Evolutionary conservation across 2,329 filamentous ascomycete genomes (phyloP).

Genomic region (Septoria petroselini): DNA sequence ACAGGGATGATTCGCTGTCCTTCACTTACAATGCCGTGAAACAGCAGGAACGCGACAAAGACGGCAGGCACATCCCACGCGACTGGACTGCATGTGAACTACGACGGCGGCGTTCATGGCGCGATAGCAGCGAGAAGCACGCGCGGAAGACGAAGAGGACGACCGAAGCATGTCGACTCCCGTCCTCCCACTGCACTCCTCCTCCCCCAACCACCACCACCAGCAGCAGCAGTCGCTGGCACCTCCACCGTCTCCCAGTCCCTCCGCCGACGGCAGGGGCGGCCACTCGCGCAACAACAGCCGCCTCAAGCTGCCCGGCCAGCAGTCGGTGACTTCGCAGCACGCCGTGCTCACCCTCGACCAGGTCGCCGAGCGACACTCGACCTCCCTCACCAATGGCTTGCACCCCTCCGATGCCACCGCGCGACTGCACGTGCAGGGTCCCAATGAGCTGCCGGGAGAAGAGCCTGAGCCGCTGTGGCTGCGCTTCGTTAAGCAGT

Average conservation of each 20-base stretch:
- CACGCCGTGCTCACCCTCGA: constrained; percentile 68
- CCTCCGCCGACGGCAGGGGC: background rate
- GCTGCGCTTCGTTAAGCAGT: constrained; percentile 93
- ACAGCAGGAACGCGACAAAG: background rate
- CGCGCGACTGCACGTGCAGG: constrained; percentile 73
- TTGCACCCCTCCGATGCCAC: constrained; percentile 78
- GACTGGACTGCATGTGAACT: too few species aligned
- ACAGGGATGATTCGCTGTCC: too few species aligned
- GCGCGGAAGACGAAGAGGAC: too few species aligned
- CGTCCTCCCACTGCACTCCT: constrained; percentile 53
- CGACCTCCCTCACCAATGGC: constrained; percentile 79
- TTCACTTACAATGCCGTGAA: too few species aligned
- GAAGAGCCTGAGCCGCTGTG: constrained; percentile 91
- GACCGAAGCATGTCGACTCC: constrained; percentile 60
- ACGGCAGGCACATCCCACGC: too few species aligned
- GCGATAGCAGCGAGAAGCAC: too few species aligned
- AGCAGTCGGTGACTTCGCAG: constrained; percentile 46
- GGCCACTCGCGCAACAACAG: constrained; percentile 33
- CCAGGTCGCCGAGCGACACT: constrained; percentile 72
- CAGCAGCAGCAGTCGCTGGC: constrained; percentile 12
- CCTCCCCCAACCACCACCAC: constrained; percentile 12
- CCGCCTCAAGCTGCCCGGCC: constrained; percentile 34
- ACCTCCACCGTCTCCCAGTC: background rate
- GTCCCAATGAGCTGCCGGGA: constrained; percentile 90
- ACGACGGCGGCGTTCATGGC: constrained; percentile 35